These are phyloP conservation scores for Euphorbia tirucalli DNA, from an alignment of 345 rosid species.

Conservation along the genomic window DNA sequence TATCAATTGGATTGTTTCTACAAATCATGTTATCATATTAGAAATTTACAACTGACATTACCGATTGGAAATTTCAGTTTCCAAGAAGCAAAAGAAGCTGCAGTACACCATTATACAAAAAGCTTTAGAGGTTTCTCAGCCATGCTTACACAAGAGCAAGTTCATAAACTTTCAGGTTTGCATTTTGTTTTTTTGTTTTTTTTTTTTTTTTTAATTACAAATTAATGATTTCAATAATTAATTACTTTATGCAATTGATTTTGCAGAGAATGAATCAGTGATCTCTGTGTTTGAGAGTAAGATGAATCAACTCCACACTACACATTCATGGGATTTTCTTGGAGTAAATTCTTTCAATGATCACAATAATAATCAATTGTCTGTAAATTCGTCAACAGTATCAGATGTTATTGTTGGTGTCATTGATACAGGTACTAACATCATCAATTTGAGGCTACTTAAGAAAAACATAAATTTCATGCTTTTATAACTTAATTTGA, in stretches of 20 bases:
- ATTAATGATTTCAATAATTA: too few relatives aligned
- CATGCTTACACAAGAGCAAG: conserved; percentile 46
- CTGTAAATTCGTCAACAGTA: conserved; percentile 4
- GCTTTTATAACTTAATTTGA: too few relatives aligned
- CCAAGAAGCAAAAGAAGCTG: conserved; percentile 29
- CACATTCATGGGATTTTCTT: conserved; percentile 52
- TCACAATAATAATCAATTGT: conserved; percentile 14
- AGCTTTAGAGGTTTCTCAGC: conserved; percentile 54
- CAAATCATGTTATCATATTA: too few relatives aligned
- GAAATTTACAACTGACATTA: too few relatives aligned
- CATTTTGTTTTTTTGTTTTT: background rate
- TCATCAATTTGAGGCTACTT: background rate
- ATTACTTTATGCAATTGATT: background rate
- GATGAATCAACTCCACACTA: conserved; percentile 40
- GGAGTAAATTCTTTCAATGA: conserved; percentile 27
- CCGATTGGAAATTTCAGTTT: conserved; percentile 26
- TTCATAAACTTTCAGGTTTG: conserved; percentile 30
- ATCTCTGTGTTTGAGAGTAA: conserved; percentile 46
- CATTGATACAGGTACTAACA: conserved; percentile 38
- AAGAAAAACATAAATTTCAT: too few relatives aligned
- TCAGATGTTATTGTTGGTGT: conserved; percentile 44
- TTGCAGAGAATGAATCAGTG: conserved; percentile 32
- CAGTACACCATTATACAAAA: conserved; percentile 47
- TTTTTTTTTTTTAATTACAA: background rate
- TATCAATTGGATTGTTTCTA: too few relatives aligned